A percentile compares a stretch with the other conserved stretches of the same genome.
phyloP scores from a whole-genome alignment of 345 rosid species.

The Rhodamnia rubescens region DNA sequence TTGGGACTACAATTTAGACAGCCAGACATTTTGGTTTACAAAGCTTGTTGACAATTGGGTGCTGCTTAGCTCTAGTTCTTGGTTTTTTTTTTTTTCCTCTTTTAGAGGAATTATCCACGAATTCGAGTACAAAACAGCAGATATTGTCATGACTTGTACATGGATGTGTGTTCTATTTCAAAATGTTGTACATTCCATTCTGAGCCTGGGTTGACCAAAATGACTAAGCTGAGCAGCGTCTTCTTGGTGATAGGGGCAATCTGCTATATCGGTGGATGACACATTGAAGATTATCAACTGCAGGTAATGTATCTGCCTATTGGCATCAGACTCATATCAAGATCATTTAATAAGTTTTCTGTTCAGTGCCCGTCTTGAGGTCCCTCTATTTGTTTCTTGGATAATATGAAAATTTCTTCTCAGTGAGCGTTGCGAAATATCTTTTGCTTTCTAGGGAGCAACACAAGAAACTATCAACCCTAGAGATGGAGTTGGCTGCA shows the following conservation, averaged over 20 bases:
- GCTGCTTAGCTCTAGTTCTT: neutral
- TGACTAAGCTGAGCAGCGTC: neutral
- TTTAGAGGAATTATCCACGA: neutral
- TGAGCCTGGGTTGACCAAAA: neutral
- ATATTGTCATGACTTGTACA: neutral
- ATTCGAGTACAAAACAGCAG: neutral
- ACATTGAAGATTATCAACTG: slow-evolving; percentile 80
- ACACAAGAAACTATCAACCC: slow-evolving; percentile 56
- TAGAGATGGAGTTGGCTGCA: slow-evolving; percentile 56
- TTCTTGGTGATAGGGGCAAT: slow-evolving; percentile 43
- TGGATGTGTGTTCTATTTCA: neutral
- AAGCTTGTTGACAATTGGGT: neutral
- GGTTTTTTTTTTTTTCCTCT: neutral
- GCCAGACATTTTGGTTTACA: neutral
- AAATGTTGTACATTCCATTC: neutral
- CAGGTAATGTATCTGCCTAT: slow-evolving; percentile 33
- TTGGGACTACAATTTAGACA: neutral
- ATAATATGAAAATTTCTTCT: neutral
- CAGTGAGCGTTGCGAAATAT: neutral
- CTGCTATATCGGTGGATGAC: slow-evolving; percentile 86
- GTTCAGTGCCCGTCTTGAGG: neutral
- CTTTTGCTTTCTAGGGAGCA: slow-evolving; percentile 55
- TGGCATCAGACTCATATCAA: neutral
- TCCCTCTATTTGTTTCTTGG: neutral
- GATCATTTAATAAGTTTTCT: neutral